Base-by-base conservation (phyloP, 352 stramenopile species). In the Blastocystis sp. region DNA sequence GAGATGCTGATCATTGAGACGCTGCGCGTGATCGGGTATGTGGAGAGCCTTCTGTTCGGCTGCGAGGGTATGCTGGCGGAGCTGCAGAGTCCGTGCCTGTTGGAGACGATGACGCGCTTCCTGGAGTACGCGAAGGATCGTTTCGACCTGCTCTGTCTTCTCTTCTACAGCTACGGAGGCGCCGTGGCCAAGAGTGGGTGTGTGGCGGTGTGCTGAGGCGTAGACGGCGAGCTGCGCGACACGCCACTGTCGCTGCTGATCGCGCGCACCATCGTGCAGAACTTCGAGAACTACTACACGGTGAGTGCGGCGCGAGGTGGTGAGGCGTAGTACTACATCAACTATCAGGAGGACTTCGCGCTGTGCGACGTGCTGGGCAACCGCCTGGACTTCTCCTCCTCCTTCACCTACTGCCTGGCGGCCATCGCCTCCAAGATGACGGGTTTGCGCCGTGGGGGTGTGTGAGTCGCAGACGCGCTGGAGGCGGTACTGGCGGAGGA, bases 331-430 rank as follows among this genome's bases (percentile, higher is more conserved):
- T 28, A 84, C 9, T 84, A 57, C 42, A 43, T 84, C 11, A 48
- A 28, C 14, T 68, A 52, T 17, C 17, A n/a, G 2, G 74, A 84
- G 42, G 74, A 84, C 11, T 42, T 84, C 6, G 61, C 28, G 2
- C 34, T 84, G 3, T 54, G 24, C 28, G 52, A 66, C 3, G 17
- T 17, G 4, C 54, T 38, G n/a, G 57, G 45, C 43, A 54, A 62
- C 4, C 38, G 21, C 34, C 34, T 84, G 1, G 54, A 43, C 28
- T 84, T 84, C 54, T 84, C 74, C 52, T 38, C 74, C 24, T 48
- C 57, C 19, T 84, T 84, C 61, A 54, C 57, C 34, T 84, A 70
- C 74, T 84, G 74, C 66, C 61, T 84, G 4, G 74, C 54, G 17
- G 24, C 60, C 6, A 84, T 84, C n/a, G 57, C 54, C 61, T 24